Evolutionary conservation across 139 green algal species (phyloP).

Genomic region (Asterochloris sp.): DNA sequence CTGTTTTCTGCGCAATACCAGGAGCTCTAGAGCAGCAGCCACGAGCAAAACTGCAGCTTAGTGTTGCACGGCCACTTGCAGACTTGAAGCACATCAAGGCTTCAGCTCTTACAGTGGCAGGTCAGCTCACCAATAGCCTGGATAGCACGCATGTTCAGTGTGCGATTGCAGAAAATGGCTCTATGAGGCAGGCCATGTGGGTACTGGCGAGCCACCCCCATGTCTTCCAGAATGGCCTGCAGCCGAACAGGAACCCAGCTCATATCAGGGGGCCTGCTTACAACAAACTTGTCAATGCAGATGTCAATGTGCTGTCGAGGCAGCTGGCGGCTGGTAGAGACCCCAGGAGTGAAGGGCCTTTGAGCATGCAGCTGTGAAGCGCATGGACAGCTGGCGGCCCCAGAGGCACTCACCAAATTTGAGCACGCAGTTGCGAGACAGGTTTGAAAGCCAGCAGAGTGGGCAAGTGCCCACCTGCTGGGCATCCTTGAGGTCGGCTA

Average conservation of each 20-base stretch:
- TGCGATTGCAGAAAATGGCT: slow-evolving; percentile 91
- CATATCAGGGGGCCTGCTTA: neutral
- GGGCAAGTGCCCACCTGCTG: slow-evolving; percentile 28
- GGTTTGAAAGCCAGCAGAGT: neutral
- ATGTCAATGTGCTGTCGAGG: neutral
- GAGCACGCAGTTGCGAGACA: too few species aligned
- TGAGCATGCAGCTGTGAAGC: too few species aligned
- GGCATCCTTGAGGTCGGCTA: slow-evolving; percentile 24
- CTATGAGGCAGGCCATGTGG: slow-evolving; percentile 66
- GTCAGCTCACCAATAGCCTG: slow-evolving; percentile 68
- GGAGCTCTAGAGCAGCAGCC: too few species aligned
- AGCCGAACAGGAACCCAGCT: neutral
- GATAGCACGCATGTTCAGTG: slow-evolving; percentile 91
- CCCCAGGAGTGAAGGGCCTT: too few species aligned
- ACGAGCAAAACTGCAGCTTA: neutral
- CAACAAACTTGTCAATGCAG: neutral
- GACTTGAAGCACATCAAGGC: neutral
- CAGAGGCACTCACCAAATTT: too few species aligned
- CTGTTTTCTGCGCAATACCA: neutral
- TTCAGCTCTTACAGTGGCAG: neutral
- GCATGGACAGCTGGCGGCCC: too few species aligned
- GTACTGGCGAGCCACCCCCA: slow-evolving; percentile 40
- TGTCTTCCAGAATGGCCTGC: slow-evolving; percentile 3
- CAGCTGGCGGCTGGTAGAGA: neutral
- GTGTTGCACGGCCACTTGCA: neutral